Evolutionary conservation across 306 rosid genomes (phyloP), one percentile per base, ranked within the genome.

Genomic region (Oemleria cerasiformis): DNA sequence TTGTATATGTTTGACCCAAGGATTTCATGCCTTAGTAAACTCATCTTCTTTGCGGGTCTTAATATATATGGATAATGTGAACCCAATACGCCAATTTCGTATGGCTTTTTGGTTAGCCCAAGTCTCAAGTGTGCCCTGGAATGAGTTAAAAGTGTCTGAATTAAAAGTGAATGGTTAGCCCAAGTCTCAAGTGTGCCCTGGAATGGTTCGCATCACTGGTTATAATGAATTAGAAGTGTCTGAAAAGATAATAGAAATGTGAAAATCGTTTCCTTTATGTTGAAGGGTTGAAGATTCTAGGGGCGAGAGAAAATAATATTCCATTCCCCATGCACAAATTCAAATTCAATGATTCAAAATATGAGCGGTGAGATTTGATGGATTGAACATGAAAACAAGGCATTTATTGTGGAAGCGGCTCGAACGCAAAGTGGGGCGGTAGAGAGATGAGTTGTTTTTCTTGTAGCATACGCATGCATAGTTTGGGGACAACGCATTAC

Each of bases 391-490:
- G 51, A 40, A 54, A 54, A 5, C 15, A 54, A 54, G 59, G 63
- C 51, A 69, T 54, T 54, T 68, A 68, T 23, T 21, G 14, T 68
- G 6, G 6, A 15, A 16, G 11, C 17, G 47, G 45, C 72, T 67
- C 45, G 3, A 30, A 30, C 36, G 3, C 4, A 19, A 51, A 6
- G 17, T 53, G 63, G 63, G 53, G 16, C 0, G 63, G 63, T 5
- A 40, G 48, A 39, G 47, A 60, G 25, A 7, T 36, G 2, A 20
- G 16, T 34, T 6, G 48, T 11, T n/a, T 50, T 54, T 54, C 64
- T 54, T 54, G 73, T 69, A 69, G 41, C 63, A 69, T 20, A 69
- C 50, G 73, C 73, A 41, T 19, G 40, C 64, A 54, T 8, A 69
- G 30, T 53, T 68, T 68, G 19, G 62, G 23, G 41, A 12, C 25